Conservation (phyloP, 768 basidiomycete genomes). For the Filobasidium floriforme region DNA sequence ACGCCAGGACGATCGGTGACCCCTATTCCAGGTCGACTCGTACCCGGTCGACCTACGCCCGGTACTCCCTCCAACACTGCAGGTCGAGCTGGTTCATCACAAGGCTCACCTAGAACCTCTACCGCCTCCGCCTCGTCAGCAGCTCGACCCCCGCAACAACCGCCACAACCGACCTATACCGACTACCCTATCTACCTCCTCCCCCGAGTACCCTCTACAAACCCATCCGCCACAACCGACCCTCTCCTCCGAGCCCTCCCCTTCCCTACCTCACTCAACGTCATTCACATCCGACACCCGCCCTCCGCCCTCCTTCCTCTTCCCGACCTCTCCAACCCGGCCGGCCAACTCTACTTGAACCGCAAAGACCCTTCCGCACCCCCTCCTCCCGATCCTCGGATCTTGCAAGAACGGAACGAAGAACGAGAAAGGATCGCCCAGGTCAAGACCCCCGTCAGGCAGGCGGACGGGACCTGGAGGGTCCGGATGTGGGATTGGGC, state of each 20-base stretch:
- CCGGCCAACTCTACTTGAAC: conserved; percentile 5
- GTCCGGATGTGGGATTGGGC: conserved; percentile 11
- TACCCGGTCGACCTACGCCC: too few relatives aligned
- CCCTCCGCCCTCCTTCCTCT: background rate
- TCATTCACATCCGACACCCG: conserved; percentile 16
- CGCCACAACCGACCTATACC: conserved; percentile 5
- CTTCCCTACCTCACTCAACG: conserved; percentile 10
- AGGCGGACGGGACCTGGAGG: conserved; percentile 15
- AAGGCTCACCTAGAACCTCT: too few relatives aligned
- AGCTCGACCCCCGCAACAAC: background rate
- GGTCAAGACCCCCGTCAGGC: background rate
- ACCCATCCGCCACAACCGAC: background rate
- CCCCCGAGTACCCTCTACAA: background rate
- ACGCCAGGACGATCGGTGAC: too few relatives aligned
- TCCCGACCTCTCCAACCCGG: background rate
- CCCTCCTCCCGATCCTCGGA: background rate
- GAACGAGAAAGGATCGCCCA: background rate
- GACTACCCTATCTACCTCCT: conserved; percentile 13
- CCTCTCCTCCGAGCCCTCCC: background rate
- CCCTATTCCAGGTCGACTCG: too few relatives aligned
- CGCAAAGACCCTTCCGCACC: conserved; percentile 13
- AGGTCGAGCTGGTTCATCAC: too few relatives aligned
- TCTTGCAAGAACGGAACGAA: background rate
- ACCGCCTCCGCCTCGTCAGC: too few relatives aligned
- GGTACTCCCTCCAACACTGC: too few relatives aligned